Base-by-base conservation (phyloP, 257 asterid genomes). In the Parsonsia alboflavescens region DNA sequence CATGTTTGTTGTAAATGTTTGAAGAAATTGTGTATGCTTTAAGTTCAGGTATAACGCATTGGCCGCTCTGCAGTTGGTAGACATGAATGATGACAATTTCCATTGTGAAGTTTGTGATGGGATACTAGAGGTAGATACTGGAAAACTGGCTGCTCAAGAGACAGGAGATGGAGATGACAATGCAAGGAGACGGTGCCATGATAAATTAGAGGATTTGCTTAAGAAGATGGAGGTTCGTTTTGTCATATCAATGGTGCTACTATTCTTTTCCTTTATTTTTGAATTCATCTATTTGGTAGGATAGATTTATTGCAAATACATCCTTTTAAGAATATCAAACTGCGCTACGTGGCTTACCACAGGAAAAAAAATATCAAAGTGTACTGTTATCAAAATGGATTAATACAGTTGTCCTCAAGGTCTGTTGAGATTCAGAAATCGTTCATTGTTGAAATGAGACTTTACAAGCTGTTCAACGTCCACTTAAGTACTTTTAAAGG, bases 51-150 rank as follows among this genome's bases (percentile, higher is more conserved):
- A 89, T 80, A 88, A 85, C 48, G 98, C 98, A 13, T 75, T 91
- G 84, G 98, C 91, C 85, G 99, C 97, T 7, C 87, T 85, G 50
- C 93, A 90, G 70, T 70, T 95, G 86, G 75, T 92, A 72, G 79
- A 96, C 74, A 89, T 87, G 45, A 77, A 80, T 59, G 98, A 92
- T 77, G 97, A 89, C 80, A 82, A 86, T 83, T 95, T 95, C 79
- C 99, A 95, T 80, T 95, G 97, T 73, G 99, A 95, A 83, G 83
- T 89, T 79, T 95, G 99, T 81, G 85, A 90, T 53, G 96, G 88
- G 48, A 85, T 90, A 74, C 88, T 95, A 58, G 91, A 85, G 68
- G 96, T 97, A 70, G 99, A 90, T 82, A 87, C 89, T 77, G 99
- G 89, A 85, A 90, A 86, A 76, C 74, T 90, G 69, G 86, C 92